Evolutionary conservation across 805 yeast genomes (phyloP).

Genomic region (Ogataea chonburiensis): DNA sequence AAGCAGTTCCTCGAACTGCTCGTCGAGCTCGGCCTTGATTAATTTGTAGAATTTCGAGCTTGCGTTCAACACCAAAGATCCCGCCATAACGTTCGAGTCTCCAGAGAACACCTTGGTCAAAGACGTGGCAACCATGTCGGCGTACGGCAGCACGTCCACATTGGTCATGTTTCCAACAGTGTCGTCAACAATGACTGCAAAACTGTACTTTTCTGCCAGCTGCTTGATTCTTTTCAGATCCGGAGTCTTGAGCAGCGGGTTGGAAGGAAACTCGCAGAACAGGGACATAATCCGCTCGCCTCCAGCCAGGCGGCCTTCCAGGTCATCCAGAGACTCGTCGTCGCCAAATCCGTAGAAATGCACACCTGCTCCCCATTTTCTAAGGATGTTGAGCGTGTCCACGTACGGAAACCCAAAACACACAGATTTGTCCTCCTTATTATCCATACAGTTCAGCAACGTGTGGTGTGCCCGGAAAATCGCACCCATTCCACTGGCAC

Average conservation of each 20-base stretch:
- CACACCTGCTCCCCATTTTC: constrained; percentile 90
- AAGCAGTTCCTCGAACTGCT: constrained; percentile 65
- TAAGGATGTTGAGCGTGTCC: constrained; percentile 81
- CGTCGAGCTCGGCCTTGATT: constrained; percentile 50
- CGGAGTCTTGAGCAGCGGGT: constrained; percentile 88
- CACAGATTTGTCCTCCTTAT: constrained; percentile 58
- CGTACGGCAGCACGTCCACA: constrained; percentile 72
- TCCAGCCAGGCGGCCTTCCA: constrained; percentile 58
- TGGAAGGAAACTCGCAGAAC: constrained; percentile 92
- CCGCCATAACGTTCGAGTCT: constrained; percentile 94
- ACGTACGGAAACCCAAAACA: constrained; percentile 97
- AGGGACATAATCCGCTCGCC: constrained; percentile 73
- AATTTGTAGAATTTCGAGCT: constrained; percentile 46
- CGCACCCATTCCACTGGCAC: constrained; percentile 91
- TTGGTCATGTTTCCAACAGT: constrained; percentile 91
- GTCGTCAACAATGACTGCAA: constrained; percentile 87
- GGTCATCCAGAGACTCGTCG: constrained; percentile 58
- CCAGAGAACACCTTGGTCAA: constrained; percentile 92
- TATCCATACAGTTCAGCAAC: constrained; percentile 19
- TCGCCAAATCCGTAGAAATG: constrained; percentile 86
- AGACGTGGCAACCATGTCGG: constrained; percentile 86
- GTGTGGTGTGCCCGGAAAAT: constrained; percentile 76
- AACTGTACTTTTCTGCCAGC: constrained; percentile 66
- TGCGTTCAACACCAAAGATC: constrained; percentile 79
- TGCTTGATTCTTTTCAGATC: constrained; percentile 62